phyloP scores from a whole-genome alignment of 495 filamentous ascomycete species.

The Sordaria brevicollis region DNA sequence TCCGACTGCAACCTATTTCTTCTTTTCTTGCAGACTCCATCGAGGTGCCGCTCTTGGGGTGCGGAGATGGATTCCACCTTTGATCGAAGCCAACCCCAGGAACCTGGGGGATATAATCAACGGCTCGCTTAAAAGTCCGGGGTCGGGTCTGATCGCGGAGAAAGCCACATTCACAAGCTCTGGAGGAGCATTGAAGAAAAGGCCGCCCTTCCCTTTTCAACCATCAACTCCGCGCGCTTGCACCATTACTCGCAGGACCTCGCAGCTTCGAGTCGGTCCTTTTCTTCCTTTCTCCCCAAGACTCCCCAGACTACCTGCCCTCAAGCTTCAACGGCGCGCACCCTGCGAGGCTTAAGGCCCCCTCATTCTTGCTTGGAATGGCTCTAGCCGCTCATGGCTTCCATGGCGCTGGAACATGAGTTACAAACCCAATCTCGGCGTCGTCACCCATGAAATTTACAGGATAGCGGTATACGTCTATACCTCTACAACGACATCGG shows the following conservation, averaged over 20 bases:
- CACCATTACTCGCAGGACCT: constrained; percentile 8
- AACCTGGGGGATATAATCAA: neutral
- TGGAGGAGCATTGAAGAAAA: neutral
- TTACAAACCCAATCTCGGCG: neutral
- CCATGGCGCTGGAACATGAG: neutral
- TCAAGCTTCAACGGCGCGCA: neutral
- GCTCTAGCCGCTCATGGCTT: neutral
- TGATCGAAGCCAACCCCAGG: neutral
- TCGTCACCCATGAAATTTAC: neutral
- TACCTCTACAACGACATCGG: neutral
- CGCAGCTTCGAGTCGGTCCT: constrained; percentile 17
- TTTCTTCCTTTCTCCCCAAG: constrained; percentile 1
- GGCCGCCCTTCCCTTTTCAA: neutral
- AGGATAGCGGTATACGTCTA: neutral
- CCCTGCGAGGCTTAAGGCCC: neutral
- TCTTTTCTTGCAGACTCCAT: neutral
- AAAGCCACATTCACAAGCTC: neutral
- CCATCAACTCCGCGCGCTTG: constrained; percentile 10
- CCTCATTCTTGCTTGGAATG: neutral
- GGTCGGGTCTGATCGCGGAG: neutral
- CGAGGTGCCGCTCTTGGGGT: neutral
- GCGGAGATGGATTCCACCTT: neutral
- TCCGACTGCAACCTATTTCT: neutral
- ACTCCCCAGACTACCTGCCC: neutral
- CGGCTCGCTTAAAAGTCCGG: neutral